Evolutionary conservation across 129 eudicot species (phyloP).

Genomic region (Chrysanthemum makinoi): DNA sequence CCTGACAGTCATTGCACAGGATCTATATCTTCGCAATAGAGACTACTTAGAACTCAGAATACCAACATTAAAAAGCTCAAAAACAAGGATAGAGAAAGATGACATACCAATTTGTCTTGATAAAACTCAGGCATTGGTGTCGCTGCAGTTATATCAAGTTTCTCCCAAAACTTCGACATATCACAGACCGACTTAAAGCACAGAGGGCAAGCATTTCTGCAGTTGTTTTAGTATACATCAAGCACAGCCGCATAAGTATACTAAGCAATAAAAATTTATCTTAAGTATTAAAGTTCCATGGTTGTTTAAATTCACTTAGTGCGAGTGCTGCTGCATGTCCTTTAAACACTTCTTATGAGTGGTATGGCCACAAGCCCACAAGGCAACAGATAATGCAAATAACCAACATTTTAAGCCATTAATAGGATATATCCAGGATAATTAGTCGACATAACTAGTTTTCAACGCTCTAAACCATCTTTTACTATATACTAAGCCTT

Average conservation of each 20-base stretch:
- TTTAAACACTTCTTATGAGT: slow-evolving; percentile 69
- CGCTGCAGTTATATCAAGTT: slow-evolving; percentile 70
- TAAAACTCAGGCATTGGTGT: slow-evolving; percentile 74
- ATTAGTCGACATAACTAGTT: too few species aligned
- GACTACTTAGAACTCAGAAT: background rate
- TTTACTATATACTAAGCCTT: too few species aligned
- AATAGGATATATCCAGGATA: background rate
- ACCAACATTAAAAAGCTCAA: slow-evolving; percentile 18
- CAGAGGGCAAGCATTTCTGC: slow-evolving; percentile 78
- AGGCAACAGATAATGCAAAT: slow-evolving; percentile 67
- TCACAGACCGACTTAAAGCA: slow-evolving; percentile 86
- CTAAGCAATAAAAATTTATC: background rate
- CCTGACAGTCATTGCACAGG: slow-evolving; percentile 87
- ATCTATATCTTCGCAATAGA: slow-evolving; percentile 56
- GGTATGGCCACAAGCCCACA: slow-evolving; percentile 97
- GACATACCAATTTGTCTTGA: slow-evolving; percentile 54
- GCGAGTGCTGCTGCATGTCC: slow-evolving; percentile 78
- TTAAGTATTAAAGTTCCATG: background rate
- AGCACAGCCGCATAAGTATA: slow-evolving; percentile 42
- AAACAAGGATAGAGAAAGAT: background rate
- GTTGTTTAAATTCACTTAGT: slow-evolving; percentile 46
- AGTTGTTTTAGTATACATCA: slow-evolving; percentile 58
- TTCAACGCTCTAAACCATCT: background rate
- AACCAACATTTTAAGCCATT: background rate
- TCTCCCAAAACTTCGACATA: slow-evolving; percentile 89